A percentile compares a stretch with the other conserved stretches of the same genome.
Conservation (phyloP, 495 filamentous ascomycete genomes). For the Trichoderma erinaceum region DNA sequence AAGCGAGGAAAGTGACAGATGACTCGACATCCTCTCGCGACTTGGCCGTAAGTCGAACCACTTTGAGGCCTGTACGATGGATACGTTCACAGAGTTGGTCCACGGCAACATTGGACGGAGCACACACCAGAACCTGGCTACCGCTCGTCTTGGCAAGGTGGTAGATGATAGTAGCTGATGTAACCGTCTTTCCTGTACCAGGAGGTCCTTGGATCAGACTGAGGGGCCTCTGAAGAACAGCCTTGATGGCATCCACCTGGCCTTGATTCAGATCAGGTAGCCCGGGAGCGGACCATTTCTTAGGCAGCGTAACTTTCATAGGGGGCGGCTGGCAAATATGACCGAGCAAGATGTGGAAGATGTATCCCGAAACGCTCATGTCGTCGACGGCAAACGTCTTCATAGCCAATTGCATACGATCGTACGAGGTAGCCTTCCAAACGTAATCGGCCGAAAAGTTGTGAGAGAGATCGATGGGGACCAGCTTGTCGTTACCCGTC, state of each 20-base stretch:
- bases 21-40: constrained; percentile 98
- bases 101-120: constrained; percentile 96
- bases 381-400: constrained; percentile 98
- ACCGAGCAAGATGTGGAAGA: constrained; percentile 94
- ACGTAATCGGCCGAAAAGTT: constrained; percentile 99
- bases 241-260: constrained; percentile 96
- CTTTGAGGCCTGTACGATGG: constrained; percentile 88
- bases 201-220: constrained; percentile 96
- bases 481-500: constrained; percentile 73
- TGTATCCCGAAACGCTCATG: constrained; percentile 97
- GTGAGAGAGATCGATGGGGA: constrained; percentile 95
- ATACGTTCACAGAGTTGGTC: constrained; percentile 98
- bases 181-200: constrained; percentile 97
- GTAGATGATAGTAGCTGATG: constrained; percentile 98
- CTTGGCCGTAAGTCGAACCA: constrained; percentile 96
- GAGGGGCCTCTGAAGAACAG: constrained; percentile 84
- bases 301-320: constrained; percentile 93
- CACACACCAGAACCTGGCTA: constrained; percentile 92
- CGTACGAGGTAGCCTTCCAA: constrained; percentile 98
- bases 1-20: constrained; percentile 84
- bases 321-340: constrained; percentile 94
- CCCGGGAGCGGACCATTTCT: constrained; percentile 94
- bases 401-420: constrained; percentile 99
- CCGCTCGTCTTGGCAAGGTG: constrained; percentile 93
- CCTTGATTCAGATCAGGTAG: constrained; percentile 92